Conservation (phyloP, 306 rosid species). For the Sesbania bispinosa region DNA sequence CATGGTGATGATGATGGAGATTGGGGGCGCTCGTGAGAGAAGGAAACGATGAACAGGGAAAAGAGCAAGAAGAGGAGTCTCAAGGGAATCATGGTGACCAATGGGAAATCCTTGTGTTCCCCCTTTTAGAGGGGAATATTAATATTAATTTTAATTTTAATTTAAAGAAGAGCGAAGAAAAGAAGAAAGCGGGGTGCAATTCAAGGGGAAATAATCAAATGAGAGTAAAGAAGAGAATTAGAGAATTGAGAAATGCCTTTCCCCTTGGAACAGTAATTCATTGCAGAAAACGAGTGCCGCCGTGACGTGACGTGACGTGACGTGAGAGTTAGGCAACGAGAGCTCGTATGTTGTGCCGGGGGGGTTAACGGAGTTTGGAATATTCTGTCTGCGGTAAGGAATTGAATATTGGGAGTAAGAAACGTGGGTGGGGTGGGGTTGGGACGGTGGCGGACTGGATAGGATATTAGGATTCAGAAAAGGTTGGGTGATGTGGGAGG, state of each 20-base stretch:
- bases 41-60: slow-evolving; percentile 33
- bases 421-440: neutral
- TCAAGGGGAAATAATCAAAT: neutral
- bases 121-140: neutral
- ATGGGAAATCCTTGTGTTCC: neutral
- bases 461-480: neutral
- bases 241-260: neutral
- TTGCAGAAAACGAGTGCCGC: neutral
- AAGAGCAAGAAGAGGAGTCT: slow-evolving; percentile 14
- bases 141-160: neutral
- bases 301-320: neutral
- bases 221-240: neutral
- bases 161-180: neutral
- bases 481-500: neutral
- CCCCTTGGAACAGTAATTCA: slow-evolving; percentile 4
- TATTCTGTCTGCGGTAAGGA: neutral
- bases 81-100: neutral
- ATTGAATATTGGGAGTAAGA: neutral
- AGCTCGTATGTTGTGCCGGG: neutral
- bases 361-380: slow-evolving; percentile 17
- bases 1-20: neutral
- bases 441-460: slow-evolving; percentile 12
- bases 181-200: neutral
- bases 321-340: neutral
- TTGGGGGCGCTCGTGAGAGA: slow-evolving; percentile 35